Evolutionary conservation across 1,139 yeast species (phyloP).

Genomic region (Kurtzmaniella quercitrusa): DNA sequence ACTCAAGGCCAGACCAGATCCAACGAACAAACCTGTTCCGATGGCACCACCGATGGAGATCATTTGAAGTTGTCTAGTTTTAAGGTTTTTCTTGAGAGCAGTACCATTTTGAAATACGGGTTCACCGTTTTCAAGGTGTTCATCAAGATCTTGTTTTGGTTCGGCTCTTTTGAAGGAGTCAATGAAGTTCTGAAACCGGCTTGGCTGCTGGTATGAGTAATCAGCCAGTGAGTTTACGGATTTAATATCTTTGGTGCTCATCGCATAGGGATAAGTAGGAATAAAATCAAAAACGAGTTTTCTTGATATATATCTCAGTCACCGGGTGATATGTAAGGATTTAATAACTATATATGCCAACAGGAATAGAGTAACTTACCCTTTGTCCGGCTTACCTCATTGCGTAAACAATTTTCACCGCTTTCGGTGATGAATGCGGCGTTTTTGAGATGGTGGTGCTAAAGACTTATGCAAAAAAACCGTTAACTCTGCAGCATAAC

Average conservation of each 20-base stretch:
- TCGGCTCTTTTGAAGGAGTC: slow-evolving; percentile 34
- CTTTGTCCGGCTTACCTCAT: not conserved
- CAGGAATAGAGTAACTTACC: not conserved
- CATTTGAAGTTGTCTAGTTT: slow-evolving; percentile 33
- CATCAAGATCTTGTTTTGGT: not conserved
- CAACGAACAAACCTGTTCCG: slow-evolving; percentile 34
- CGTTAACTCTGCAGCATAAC: not conserved
- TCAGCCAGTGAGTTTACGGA: not conserved
- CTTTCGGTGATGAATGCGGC: not conserved
- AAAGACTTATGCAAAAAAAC: not conserved
- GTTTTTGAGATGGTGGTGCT: not conserved
- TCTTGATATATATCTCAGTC: not conserved
- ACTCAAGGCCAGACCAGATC: slow-evolving; percentile 32
- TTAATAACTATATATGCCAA: not conserved
- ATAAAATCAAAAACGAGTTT: not conserved
- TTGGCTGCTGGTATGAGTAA: not conserved
- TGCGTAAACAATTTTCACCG: slow-evolving; percentile 1
- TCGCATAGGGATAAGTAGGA: not conserved
- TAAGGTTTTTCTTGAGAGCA: slow-evolving; percentile 22
- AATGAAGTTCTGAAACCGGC: slow-evolving; percentile 22
- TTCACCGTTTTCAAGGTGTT: not conserved
- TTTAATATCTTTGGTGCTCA: not conserved
- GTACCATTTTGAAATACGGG: slow-evolving; percentile 7
- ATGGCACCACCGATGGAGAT: slow-evolving; percentile 39
- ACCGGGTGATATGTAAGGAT: not conserved